Percentiles rank a stretch among this genome's conserved stretches.
These are phyloP conservation scores for Acanthamoeba sp. DNA, from an alignment of 208 protist genomes.

Conservation along the genomic window DNA sequence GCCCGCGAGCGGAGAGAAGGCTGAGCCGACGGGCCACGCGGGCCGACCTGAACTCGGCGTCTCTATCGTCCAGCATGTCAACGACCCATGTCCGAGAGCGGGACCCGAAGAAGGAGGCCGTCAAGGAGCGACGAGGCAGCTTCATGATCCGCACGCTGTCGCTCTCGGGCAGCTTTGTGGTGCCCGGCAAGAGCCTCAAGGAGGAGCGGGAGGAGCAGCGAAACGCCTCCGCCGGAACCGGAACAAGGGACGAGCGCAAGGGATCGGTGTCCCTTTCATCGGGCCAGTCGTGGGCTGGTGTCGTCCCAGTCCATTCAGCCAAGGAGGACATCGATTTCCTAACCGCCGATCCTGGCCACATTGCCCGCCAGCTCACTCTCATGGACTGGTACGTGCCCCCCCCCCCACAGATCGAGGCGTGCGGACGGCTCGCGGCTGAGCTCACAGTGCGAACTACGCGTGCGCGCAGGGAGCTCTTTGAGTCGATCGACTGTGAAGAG, in stretches of 20 bases:
- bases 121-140: slow-evolving; percentile 12
- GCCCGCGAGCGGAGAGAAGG: neutral
- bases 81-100: neutral
- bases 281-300: slow-evolving; percentile 4
- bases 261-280: neutral
- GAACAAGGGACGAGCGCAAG: neutral
- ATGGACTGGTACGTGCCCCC: slow-evolving; percentile 17
- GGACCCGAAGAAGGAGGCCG: neutral
- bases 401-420: neutral
- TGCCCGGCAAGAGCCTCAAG: neutral
- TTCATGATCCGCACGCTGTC: slow-evolving; percentile 64
- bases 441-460: neutral
- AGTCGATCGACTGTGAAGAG: slow-evolving; percentile 3
- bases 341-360: slow-evolving; percentile 12
- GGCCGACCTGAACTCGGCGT: neutral
- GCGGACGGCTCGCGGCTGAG: neutral
- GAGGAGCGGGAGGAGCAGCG: slow-evolving; percentile 9
- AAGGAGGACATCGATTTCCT: slow-evolving; percentile 61
- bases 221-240: no score
- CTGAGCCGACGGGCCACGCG: slow-evolving; percentile 26
- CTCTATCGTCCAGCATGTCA: slow-evolving; percentile 7
- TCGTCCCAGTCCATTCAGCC: slow-evolving; percentile 14
- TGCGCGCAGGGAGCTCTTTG: slow-evolving; percentile 2
- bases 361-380: slow-evolving; percentile 42
- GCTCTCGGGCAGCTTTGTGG: slow-evolving; percentile 26